phyloP scores from a whole-genome alignment of 2,329 filamentous ascomycete genomes.

The Coniella vitis region DNA sequence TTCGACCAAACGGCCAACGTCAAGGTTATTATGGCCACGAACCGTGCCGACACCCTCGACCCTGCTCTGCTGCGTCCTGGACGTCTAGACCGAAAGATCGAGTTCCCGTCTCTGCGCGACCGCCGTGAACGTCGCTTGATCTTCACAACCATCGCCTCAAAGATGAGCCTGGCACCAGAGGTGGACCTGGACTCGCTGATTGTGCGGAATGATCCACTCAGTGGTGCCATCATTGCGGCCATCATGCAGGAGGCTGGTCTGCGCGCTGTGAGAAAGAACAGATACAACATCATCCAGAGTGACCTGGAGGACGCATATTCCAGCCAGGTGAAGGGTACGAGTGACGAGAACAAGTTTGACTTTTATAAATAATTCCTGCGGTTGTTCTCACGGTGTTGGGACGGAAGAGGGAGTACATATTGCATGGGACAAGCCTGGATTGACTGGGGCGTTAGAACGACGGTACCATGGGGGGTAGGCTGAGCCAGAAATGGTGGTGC shows the following conservation, averaged over 20 bases:
- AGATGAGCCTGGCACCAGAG: slow-evolving; percentile 96
- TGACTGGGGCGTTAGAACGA: neutral
- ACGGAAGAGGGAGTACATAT: neutral
- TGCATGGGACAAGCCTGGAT: neutral
- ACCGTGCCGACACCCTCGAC: slow-evolving; percentile 94
- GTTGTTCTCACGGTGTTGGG: neutral
- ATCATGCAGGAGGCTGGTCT: slow-evolving; percentile 99
- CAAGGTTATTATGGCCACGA: slow-evolving; percentile 99
- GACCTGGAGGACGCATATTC: slow-evolving; percentile 97
- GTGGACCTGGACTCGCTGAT: slow-evolving; percentile 95
- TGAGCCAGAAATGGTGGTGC: neutral
- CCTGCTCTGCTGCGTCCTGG: slow-evolving; percentile 90
- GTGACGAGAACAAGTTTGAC: slow-evolving; percentile 70
- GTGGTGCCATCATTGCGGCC: slow-evolving; percentile 90
- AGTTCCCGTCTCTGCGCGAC: slow-evolving; percentile 93
- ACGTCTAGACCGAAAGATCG: slow-evolving; percentile 95
- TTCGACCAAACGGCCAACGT: slow-evolving; percentile 99
- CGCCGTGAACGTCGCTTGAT: slow-evolving; percentile 92
- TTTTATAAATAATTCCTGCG: slow-evolving; percentile 69
- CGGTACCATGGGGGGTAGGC: neutral
- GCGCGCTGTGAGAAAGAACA: slow-evolving; percentile 89
- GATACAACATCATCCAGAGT: slow-evolving; percentile 97
- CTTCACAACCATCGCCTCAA: slow-evolving; percentile 91
- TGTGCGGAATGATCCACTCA: slow-evolving; percentile 91
- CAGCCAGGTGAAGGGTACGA: slow-evolving; percentile 81